Percentiles rank a stretch among this genome's conserved stretches.
phyloP scores from a whole-genome alignment of 2,329 filamentous ascomycete species.

The Hortaea sp. region DNA sequence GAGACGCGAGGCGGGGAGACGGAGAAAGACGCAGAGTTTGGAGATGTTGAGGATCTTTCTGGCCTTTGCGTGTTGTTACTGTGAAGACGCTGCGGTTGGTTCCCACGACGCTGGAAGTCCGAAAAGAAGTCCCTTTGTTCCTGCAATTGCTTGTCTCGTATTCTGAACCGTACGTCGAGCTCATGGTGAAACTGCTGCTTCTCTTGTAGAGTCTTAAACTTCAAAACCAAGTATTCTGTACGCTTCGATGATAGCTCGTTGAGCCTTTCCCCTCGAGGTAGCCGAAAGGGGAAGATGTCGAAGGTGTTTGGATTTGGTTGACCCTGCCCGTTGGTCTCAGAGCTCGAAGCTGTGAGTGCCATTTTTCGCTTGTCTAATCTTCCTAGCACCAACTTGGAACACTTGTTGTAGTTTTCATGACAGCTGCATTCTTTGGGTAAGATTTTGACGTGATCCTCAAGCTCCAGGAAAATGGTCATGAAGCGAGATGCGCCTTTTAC shows the following conservation, averaged over 20 bases:
- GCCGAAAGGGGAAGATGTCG: slow-evolving; percentile 11
- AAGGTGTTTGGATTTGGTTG: slow-evolving; percentile 11
- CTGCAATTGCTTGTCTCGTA: slow-evolving; percentile 10
- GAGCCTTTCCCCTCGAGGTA: slow-evolving; percentile 5
- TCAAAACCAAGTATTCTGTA: slow-evolving; percentile 11
- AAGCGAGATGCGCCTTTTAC: slow-evolving; percentile 6
- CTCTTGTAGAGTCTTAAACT: slow-evolving; percentile 9
- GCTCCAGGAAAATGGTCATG: slow-evolving; percentile 7
- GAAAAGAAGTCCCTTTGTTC: slow-evolving; percentile 6
- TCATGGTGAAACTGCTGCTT: slow-evolving; percentile 10
- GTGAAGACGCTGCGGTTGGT: no score
- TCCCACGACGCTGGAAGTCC: neutral
- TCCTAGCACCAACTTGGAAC: slow-evolving; percentile 10
- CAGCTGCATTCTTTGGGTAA: slow-evolving; percentile 9
- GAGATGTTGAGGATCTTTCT: no score
- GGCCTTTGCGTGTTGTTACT: no score
- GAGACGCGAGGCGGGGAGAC: neutral
- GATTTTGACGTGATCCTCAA: slow-evolving; percentile 7
- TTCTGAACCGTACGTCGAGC: slow-evolving; percentile 8
- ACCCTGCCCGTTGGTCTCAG: slow-evolving; percentile 6
- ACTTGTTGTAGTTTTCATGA: slow-evolving; percentile 5
- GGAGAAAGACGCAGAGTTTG: no score
- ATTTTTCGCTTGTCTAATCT: slow-evolving; percentile 5
- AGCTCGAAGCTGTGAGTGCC: slow-evolving; percentile 4
- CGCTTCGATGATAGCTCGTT: slow-evolving; percentile 1